Conservation (phyloP, 768 basidiomycete species). For the Russula brevipes region DNA sequence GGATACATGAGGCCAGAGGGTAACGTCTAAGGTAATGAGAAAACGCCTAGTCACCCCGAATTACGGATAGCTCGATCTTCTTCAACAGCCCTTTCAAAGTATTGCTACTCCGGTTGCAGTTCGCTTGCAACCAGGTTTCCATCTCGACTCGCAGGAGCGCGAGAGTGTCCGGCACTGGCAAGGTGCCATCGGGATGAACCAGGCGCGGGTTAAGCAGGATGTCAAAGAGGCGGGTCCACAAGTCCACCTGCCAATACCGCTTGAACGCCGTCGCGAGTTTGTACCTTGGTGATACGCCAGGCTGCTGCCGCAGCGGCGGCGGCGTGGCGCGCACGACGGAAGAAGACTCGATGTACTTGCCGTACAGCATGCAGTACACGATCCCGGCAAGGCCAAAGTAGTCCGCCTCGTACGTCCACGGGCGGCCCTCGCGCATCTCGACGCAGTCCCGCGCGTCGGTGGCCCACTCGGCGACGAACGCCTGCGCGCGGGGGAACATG, state of each 20-base stretch:
- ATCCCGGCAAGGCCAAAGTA: conserved; percentile 96
- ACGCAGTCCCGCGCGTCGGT: conserved; percentile 88
- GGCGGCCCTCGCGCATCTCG: conserved; percentile 74
- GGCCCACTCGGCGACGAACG: conserved; percentile 82
- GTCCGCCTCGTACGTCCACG: conserved; percentile 95
- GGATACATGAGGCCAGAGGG: neutral
- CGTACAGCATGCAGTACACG: conserved; percentile 93
- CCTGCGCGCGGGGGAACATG: conserved; percentile 74
- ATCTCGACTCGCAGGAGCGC: conserved; percentile 65
- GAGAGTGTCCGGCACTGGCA: conserved; percentile 75
- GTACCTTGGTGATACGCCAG: conserved; percentile 33
- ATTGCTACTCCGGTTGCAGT: conserved; percentile 80
- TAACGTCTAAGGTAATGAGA: neutral
- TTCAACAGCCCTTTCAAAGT: conserved; percentile 77
- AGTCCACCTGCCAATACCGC: conserved; percentile 89
- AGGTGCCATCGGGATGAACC: conserved; percentile 48
- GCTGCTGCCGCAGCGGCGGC: conserved; percentile 17
- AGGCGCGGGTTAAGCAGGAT: conserved; percentile 74
- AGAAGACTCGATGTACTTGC: conserved; percentile 85
- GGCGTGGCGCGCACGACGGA: conserved; percentile 41
- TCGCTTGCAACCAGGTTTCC: conserved; percentile 80
- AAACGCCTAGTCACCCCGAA: conserved; percentile 30
- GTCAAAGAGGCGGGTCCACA: conserved; percentile 85
- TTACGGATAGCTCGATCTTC: conserved; percentile 62
- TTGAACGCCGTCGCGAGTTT: conserved; percentile 77